phyloP scores from a whole-genome alignment of 805 yeast species.

The Kodamaea nitidulidarum region DNA sequence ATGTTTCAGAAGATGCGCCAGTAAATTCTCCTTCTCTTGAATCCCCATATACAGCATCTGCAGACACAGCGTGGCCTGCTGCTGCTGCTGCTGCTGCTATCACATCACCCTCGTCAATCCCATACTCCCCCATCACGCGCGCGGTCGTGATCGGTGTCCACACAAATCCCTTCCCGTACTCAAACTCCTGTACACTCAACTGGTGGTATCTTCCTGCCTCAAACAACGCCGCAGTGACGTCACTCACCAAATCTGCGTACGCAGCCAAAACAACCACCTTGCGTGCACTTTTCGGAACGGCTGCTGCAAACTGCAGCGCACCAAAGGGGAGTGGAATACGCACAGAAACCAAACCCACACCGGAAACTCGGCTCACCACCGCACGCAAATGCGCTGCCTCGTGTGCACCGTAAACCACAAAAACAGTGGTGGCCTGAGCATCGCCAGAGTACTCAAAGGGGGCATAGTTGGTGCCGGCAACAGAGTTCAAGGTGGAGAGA shows the following conservation, averaged over 20 bases:
- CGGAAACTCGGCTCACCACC: conserved; percentile 35
- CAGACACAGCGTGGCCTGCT: no score
- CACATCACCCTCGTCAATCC: conserved; percentile 22
- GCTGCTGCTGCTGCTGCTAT: no score
- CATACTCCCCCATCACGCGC: conserved; percentile 45
- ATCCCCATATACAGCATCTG: no score
- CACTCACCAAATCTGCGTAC: conserved; percentile 54
- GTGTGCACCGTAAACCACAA: conserved; percentile 73
- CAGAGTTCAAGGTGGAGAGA: conserved; percentile 47
- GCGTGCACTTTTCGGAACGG: conserved; percentile 56
- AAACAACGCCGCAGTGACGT: conserved; percentile 69
- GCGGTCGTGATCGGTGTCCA: conserved; percentile 55
- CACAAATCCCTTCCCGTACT: conserved; percentile 47
- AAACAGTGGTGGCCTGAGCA: conserved; percentile 61
- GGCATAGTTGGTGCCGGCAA: conserved; percentile 50
- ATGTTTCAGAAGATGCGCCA: no score
- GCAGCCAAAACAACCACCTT: conserved; percentile 56
- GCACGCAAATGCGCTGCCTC: conserved; percentile 55
- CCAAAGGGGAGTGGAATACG: conserved; percentile 83
- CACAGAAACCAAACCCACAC: conserved; percentile 61
- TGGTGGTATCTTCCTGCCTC: conserved; percentile 40
- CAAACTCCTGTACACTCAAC: conserved; percentile 46
- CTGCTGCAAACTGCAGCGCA: conserved; percentile 50
- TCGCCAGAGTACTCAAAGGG: conserved; percentile 73
- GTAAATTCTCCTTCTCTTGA: no score